Base-by-base conservation (phyloP, 2,329 filamentous ascomycete genomes). In the Dothideomycetes sp. region DNA sequence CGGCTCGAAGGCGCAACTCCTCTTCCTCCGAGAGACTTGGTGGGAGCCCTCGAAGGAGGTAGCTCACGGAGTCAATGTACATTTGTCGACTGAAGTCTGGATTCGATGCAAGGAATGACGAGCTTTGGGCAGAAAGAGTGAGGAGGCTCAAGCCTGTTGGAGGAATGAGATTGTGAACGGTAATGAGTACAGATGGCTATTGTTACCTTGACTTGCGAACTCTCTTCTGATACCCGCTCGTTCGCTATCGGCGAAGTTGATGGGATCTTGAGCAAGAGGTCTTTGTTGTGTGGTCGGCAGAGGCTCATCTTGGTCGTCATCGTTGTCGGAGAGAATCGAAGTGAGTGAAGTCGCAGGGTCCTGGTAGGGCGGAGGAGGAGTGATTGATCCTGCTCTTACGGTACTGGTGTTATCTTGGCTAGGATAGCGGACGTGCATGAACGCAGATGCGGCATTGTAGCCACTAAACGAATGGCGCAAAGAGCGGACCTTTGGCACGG, bases 41-140 rank as follows among this genome's bases (percentile, higher is more conserved):
- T 0, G 80, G 80, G 0, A 83, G 65, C 6, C 73, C 78, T 45
- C 70, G 70, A n/a, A 83, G 65, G 17, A 83, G 64, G 54, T 81
- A 81, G 3, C 72, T 70, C 4, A 80, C 59, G 44, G 75, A 71
- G 49, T 82, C 74, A 34, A 83, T 60, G 56, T 81, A 83, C 8
- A 80, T 67, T 47, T 76, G 74, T 18, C 79, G 69, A 36, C 74
- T 71, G 49, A 76, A 69, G n/a, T 57, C 52, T 3, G 61, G 44
- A 33, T 67, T 62, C 29, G 50, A 50, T 3, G 51, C 44, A 5
- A 57, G 48, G 4, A 50, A 47, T 16, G 61, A 60, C 7, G 65
- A 66, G 53, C 74, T 68, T 31, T 64, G 60, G 16, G 64, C 56
- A 4, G 70, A 61, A 31, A 65, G 61, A 2, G 59, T 56, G n/a